Percentiles rank a stretch among this genome's conserved stretches.
Conservation (phyloP, 352 stramenopile species). For the Globisporangium cylindrosporum region DNA sequence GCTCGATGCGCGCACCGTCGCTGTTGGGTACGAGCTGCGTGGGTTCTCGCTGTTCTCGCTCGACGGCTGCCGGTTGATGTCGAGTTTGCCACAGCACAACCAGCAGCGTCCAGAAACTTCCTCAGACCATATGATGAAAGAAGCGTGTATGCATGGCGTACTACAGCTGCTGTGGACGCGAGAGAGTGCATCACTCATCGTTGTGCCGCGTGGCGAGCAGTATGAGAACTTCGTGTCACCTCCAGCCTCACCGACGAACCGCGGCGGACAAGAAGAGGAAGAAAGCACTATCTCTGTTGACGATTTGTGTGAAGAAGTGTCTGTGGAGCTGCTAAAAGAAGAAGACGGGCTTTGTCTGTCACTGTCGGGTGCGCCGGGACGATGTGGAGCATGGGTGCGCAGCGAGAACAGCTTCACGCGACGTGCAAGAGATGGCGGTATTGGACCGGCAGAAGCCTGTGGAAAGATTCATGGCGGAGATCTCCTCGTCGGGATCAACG, state of each 20-base stretch:
- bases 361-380: conserved; percentile 63
- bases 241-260: conserved; percentile 18
- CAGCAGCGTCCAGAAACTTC: conserved; percentile 37
- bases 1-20: conserved; percentile 51
- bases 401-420: conserved; percentile 73
- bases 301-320: conserved; percentile 38
- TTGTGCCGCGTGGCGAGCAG: conserved; percentile 51
- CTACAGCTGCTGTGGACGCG: conserved; percentile 56
- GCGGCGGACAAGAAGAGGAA: not conserved
- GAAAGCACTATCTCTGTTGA: conserved; percentile 9
- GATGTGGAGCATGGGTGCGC: conserved; percentile 77
- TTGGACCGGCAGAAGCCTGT: conserved; percentile 63
- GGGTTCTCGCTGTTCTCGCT: conserved; percentile 78
- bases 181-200: conserved; percentile 58
- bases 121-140: conserved; percentile 33
- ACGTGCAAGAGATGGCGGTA: conserved; percentile 31
- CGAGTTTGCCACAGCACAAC: conserved; percentile 75
- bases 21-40: conserved; percentile 64
- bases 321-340: conserved; percentile 55
- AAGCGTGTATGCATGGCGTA: conserved; percentile 61
- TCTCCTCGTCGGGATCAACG: conserved; percentile 68
- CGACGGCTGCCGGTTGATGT: conserved; percentile 82
- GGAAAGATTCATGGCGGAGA: conserved; percentile 61
- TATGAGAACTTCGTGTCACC: conserved; percentile 31
- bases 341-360: conserved; percentile 77